Evolutionary conservation across 768 basidiomycete genomes (phyloP), one percentile per base, ranked within the genome.

Genomic region (Tulasnella sp.): DNA sequence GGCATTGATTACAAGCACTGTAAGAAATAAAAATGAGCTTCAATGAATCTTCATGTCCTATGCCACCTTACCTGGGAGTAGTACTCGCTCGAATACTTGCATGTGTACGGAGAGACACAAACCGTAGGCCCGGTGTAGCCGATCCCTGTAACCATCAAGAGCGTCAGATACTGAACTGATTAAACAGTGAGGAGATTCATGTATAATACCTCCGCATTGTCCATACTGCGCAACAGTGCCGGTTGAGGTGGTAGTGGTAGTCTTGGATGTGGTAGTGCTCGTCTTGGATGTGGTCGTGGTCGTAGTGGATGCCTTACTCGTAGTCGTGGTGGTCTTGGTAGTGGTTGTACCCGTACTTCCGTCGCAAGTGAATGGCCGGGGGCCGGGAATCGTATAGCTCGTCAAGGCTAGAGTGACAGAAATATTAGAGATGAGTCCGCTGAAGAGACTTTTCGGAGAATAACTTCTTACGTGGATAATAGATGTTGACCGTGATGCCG

Each of bases 361-460:
- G 31, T 46, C 39, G 24, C 74, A 74, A 46, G 40, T 74, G 44
- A 74, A 56, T 27, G 39, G 44, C n/a, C 36, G 39, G 16, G 76
- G 76, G 42, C 77, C 77, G n/a, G 77, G 77, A 56, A 78, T 73
- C 18, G 77, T 78, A 34, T 78, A 78, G 34, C 34, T 71, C 7
- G 77, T 78, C 31, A 78, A 58, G n/a, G 77, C 24, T 76, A 39
- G 74, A 21, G 27, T 75, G 71, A 16, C 19, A 75, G 71, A 68
- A 76, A 38, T 39, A 75, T 40, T 44, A n/a, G 36, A 27, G n/a
- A 52, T 77, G 18, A 62, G 44, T 42, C 48, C 48, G 12, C 12
- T 21, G 52, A 52, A 52, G 52, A 52, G 8, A n/a, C 24, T 0
- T 44, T 52, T 10, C 21, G n/a, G 3, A 52, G 52, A n/a, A n/a